Percentiles rank a stretch among this genome's conserved stretches.
Evolutionary conservation across 148 eudicot species (phyloP).

Genomic region (Rhododendron ovatum): DNA sequence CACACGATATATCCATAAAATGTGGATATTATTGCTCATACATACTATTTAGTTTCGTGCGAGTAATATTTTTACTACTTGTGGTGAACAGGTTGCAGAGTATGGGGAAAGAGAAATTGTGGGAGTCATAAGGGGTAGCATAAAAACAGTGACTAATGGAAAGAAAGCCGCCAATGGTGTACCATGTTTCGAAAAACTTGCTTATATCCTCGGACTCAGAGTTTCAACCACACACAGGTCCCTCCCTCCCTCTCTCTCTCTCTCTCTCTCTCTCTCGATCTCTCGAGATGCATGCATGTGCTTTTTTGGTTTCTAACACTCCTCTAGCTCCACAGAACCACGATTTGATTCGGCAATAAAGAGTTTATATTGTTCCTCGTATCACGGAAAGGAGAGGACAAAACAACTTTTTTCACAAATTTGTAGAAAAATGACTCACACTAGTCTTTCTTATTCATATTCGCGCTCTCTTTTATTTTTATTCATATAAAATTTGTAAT

Average conservation of each 20-base stretch:
- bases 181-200: constrained; percentile 55
- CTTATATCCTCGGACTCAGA: constrained; percentile 74
- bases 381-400: constrained; percentile 11
- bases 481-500: background rate
- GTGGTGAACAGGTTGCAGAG: constrained; percentile 54
- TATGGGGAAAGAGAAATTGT: constrained; percentile 39
- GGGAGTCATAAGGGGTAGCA: constrained; percentile 72
- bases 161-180: constrained; percentile 22
- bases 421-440: background rate
- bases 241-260: constrained; percentile 10
- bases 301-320: background rate
- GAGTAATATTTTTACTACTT: background rate
- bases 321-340: background rate
- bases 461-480: background rate
- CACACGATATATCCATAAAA: background rate
- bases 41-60: background rate
- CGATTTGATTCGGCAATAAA: constrained; percentile 23
- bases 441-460: background rate
- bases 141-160: constrained; percentile 59
- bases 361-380: constrained; percentile 18
- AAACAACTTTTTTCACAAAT: background rate
- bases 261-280: background rate
- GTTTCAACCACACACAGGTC: constrained; percentile 76
- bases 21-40: background rate
- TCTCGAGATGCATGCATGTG: constrained; percentile 1